Evolutionary conservation across 805 yeast species (phyloP).

Genomic region (Starmera amethionina): DNA sequence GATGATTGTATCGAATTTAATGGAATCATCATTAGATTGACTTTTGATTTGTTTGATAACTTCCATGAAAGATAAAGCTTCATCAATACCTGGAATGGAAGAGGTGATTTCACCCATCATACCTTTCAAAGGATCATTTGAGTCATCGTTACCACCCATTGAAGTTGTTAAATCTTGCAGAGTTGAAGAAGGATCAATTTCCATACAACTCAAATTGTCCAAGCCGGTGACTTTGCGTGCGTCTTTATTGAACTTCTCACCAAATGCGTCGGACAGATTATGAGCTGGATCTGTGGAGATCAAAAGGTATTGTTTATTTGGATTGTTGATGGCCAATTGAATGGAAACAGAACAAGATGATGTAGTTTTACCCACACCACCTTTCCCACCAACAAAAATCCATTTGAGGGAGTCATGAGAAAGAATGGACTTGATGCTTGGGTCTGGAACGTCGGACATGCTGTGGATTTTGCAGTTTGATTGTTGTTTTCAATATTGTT

Average conservation of each 20-base stretch:
- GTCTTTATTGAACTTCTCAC: slow-evolving; percentile 95
- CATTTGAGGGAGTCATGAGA: slow-evolving; percentile 71
- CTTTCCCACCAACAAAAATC: slow-evolving; percentile 99
- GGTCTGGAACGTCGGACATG: slow-evolving; percentile 32
- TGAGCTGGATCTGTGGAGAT: slow-evolving; percentile 99
- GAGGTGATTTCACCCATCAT: slow-evolving; percentile 88
- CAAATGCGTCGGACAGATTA: slow-evolving; percentile 94
- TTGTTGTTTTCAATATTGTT: too few relatives aligned
- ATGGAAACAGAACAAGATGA: slow-evolving; percentile 93
- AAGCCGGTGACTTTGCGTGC: slow-evolving; percentile 91
- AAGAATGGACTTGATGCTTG: slow-evolving; percentile 59
- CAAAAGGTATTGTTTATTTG: slow-evolving; percentile 68
- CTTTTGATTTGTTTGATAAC: slow-evolving; percentile 92
- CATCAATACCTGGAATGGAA: slow-evolving; percentile 97
- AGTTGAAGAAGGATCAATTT: slow-evolving; percentile 93
- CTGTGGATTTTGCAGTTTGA: too few relatives aligned
- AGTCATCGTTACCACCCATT: slow-evolving; percentile 30
- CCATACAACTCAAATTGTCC: slow-evolving; percentile 90
- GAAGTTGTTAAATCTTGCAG: slow-evolving; percentile 71
- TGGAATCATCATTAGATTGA: slow-evolving; percentile 37
- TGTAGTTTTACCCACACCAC: slow-evolving; percentile 99
- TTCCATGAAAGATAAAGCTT: slow-evolving; percentile 95
- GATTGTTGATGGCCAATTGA: slow-evolving; percentile 80
- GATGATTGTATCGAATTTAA: slow-evolving; percentile 76
- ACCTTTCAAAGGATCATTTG: slow-evolving; percentile 45